Conservation (phyloP, 441 rosid genomes). For the Oxalis stricta region DNA sequence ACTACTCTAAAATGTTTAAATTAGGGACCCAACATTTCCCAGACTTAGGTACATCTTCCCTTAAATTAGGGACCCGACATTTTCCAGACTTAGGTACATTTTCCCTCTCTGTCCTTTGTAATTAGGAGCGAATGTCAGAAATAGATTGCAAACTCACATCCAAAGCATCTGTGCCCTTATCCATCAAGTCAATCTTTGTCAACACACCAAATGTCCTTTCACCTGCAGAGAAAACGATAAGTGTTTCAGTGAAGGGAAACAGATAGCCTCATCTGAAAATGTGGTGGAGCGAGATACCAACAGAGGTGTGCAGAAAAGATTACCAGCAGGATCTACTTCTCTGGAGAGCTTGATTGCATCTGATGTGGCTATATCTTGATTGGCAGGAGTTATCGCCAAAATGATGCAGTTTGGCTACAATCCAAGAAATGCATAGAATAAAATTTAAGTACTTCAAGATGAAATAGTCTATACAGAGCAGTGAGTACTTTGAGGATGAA, state of each 20-base stretch:
- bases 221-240: constrained; percentile 27
- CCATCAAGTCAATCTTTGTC: constrained; percentile 94
- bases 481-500: too few species aligned
- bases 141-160: constrained; percentile 29
- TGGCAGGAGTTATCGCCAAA: constrained; percentile 67
- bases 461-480: too few species aligned
- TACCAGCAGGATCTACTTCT: constrained; percentile 68
- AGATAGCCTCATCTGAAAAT: not conserved
- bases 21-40: too few species aligned
- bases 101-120: too few species aligned
- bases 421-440: constrained; percentile 4
- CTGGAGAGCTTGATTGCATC: constrained; percentile 72
- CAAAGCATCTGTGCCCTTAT: constrained; percentile 85
- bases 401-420: constrained; percentile 75
- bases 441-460: too few species aligned
- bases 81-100: not conserved
- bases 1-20: too few species aligned
- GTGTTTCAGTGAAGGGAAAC: not conserved
- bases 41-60: too few species aligned
- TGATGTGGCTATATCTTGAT: constrained; percentile 78
- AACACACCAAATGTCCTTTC: constrained; percentile 88
- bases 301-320: constrained; percentile 1
- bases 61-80: too few species aligned
- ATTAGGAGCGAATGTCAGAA: too few species aligned
- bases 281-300: not conserved